These are phyloP conservation scores for Fusarium denticulatum DNA, from an alignment of 2,329 filamentous ascomycete genomes.

Conservation along the genomic window DNA sequence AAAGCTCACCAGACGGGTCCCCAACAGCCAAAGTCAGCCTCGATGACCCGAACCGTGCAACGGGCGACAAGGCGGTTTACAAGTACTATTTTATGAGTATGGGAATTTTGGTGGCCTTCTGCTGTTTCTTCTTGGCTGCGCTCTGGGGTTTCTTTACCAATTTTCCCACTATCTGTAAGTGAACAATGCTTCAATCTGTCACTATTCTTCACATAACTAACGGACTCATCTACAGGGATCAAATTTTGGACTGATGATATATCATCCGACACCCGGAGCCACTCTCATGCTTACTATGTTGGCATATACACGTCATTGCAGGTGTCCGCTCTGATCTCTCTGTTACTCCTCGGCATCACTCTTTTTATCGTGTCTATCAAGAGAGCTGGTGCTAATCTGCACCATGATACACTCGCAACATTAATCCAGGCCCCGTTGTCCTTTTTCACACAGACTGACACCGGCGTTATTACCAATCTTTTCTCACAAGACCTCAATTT, in stretches of 20 bases:
- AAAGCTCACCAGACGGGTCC: neutral
- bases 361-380: conserved; percentile 42
- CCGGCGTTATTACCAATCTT: conserved; percentile 53
- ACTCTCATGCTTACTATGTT: conserved; percentile 42
- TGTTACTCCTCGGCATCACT: conserved; percentile 25
- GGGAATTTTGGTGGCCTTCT: conserved; percentile 27
- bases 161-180: conserved; percentile 9
- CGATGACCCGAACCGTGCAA: conserved; percentile 38
- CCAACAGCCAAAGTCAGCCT: neutral
- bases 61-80: conserved; percentile 48
- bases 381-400: conserved; percentile 46
- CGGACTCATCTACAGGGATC: conserved; percentile 42
- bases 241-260: conserved; percentile 53
- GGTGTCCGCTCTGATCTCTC: conserved; percentile 22
- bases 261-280: neutral
- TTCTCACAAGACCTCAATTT: conserved; percentile 58
- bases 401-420: conserved; percentile 46
- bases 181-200: neutral
- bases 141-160: conserved; percentile 47
- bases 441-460: conserved; percentile 55
- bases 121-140: conserved; percentile 41
- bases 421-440: conserved; percentile 51
- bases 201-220: neutral
- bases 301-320: conserved; percentile 45
- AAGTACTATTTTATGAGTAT: conserved; percentile 47